A percentile compares a stretch with the other conserved stretches of the same genome.
Evolutionary conservation across 192 early-diverging fungal species (phyloP).

Genomic region (Linnemannia hyalina): DNA sequence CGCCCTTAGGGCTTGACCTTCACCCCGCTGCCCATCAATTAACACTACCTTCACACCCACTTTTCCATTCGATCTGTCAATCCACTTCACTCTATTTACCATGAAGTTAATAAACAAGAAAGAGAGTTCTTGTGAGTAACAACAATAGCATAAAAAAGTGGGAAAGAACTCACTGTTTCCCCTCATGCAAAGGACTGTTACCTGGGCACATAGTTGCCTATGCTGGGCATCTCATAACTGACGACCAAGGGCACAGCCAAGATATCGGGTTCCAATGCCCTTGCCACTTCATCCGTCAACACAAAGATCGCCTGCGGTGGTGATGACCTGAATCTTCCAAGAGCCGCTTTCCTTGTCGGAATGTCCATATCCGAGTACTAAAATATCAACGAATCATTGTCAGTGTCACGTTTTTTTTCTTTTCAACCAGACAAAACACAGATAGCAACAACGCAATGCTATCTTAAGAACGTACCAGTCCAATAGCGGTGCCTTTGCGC

Average conservation of each 20-base stretch:
- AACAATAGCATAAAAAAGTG: not conserved
- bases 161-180: too few species aligned
- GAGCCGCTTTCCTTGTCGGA: slow-evolving; percentile 14
- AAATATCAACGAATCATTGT: not conserved
- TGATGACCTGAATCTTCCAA: slow-evolving; percentile 26
- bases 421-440: not conserved
- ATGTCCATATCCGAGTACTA: slow-evolving; percentile 56
- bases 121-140: not conserved
- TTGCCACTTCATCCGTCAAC: slow-evolving; percentile 30
- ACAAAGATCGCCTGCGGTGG: slow-evolving; percentile 26
- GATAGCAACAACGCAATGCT: not conserved
- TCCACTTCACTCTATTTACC: slow-evolving; percentile 46
- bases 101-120: not conserved
- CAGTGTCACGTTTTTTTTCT: not conserved
- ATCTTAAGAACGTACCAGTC: slow-evolving; percentile 18
- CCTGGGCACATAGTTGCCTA: slow-evolving; percentile 46
- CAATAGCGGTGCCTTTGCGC: slow-evolving; percentile 38
- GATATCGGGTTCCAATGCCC: slow-evolving; percentile 26
- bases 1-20: slow-evolving; percentile 33
- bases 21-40: slow-evolving; percentile 44
- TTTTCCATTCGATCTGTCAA: slow-evolving; percentile 45
- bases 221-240: slow-evolving; percentile 45
- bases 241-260: slow-evolving; percentile 39
- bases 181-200: not conserved
- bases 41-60: slow-evolving; percentile 48